Base-by-base conservation (phyloP, 1,284 basidiomycete genomes). In the Sanguinoderma infundibulare region DNA sequence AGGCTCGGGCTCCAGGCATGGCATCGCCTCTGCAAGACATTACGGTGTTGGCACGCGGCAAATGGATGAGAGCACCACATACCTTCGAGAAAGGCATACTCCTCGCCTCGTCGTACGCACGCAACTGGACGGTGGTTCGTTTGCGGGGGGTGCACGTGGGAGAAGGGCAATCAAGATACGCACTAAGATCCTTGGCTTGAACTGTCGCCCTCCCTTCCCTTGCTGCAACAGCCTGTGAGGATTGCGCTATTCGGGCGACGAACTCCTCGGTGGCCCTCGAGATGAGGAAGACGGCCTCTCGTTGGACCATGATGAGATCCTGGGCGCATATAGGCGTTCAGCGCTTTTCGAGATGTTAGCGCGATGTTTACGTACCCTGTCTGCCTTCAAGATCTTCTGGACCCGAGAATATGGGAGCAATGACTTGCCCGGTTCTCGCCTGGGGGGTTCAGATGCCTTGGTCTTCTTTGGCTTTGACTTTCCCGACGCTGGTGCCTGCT, bases 191-290 rank as follows among this genome's bases (percentile, higher is more conserved):
- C 67, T 82, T 84, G 62, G 86, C 82, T 69, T 91, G 89, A 7
- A 93, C 81, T 0, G 85, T 91, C 12, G 83, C 71, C 61, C 92
- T 77, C 65, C 82, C 85, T 61, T 92, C 90, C 59, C 83, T 78
- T 60, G 81, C 80, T 10, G 91, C 89, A 8, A 85, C 79, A 57
- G 77, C 78, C 62, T 89, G 83, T 20, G 81, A 83, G 1, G 89
- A 87, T 60, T 86, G 81, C 5, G 81, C 79, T 30, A 94, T 72
- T 40, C 84, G 80, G 71, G 83, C 86, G 50, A 93, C 87, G 63
- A 94, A 93, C 70, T 91, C 87, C 72, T 94, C 91, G 42, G 92
- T 85, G 3, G 91, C 91, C 40, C 91, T 75, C 26, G 90, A 87
- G 57, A 94, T 88, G 26, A 91, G 73, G 65, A 90, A 84, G 0